These are phyloP conservation scores for Lophiostoma macrostomum DNA, from an alignment of 495 filamentous ascomycete genomes.

Conservation along the genomic window DNA sequence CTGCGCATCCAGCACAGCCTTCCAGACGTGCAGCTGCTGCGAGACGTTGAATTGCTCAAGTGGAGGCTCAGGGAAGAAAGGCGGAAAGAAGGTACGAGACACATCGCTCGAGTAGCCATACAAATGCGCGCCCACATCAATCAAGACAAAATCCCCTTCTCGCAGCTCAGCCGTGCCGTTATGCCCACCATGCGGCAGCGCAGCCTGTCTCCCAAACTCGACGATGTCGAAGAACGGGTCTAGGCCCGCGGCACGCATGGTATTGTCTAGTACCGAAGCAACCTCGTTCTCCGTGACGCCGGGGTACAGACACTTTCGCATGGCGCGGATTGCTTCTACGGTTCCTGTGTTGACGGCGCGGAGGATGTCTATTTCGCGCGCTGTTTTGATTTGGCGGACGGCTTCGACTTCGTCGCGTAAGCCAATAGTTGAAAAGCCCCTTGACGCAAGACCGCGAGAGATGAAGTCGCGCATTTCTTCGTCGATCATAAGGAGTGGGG, in stretches of 20 bases:
- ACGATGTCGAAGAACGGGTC: conserved; percentile 57
- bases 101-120: conserved; percentile 58
- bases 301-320: conserved; percentile 52
- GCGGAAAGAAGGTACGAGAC: conserved; percentile 52
- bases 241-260: conserved; percentile 47
- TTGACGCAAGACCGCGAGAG: conserved; percentile 45
- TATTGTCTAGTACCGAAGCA: conserved; percentile 48
- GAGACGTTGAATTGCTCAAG: conserved; percentile 4
- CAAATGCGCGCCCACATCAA: conserved; percentile 58
- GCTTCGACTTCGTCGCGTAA: conserved; percentile 48
- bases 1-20: conserved; percentile 52
- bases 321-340: conserved; percentile 52
- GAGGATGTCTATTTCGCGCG: conserved; percentile 49
- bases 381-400: conserved; percentile 52
- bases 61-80: conserved; percentile 7
- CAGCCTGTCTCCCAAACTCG: conserved; percentile 54
- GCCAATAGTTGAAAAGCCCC: conserved; percentile 50
- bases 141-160: conserved; percentile 52
- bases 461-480: conserved; percentile 60
- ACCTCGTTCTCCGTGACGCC: conserved; percentile 54
- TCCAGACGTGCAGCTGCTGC: conserved; percentile 53
- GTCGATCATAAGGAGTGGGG: conserved; percentile 52
- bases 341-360: conserved; percentile 58
- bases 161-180: conserved; percentile 48
- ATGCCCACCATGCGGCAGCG: conserved; percentile 54